These are phyloP conservation scores for Cladosporium oxysporum DNA, from an alignment of 2,329 filamentous ascomycete species.

Conservation along the genomic window DNA sequence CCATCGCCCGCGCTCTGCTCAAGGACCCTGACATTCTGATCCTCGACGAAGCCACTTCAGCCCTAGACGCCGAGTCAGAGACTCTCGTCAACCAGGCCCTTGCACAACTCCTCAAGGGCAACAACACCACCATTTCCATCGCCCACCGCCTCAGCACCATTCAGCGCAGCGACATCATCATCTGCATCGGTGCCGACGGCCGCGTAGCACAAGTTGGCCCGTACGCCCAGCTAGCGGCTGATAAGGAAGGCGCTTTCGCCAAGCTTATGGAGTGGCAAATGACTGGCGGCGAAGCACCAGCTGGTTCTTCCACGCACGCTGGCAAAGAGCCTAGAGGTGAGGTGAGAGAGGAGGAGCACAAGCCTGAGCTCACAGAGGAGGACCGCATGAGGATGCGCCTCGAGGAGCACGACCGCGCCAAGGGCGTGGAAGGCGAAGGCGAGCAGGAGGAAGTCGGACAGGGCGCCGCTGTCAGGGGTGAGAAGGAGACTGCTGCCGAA, in stretches of 20 bases:
- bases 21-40: constrained; percentile 97
- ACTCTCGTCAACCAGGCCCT: constrained; percentile 93
- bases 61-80: constrained; percentile 93
- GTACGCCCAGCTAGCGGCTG: constrained; percentile 72
- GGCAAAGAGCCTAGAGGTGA: constrained; percentile 35
- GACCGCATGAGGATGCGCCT: constrained; percentile 53
- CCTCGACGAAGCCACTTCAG: constrained; percentile 91
- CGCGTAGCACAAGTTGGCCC: constrained; percentile 88
- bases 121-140: constrained; percentile 96
- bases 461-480: constrained; percentile 31
- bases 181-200: constrained; percentile 84
- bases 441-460: constrained; percentile 37
- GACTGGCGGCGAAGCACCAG: constrained; percentile 69
- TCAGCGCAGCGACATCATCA: constrained; percentile 91
- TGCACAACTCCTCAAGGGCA: constrained; percentile 74
- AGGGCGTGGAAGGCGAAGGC: constrained; percentile 34
- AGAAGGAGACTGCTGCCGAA: constrained; percentile 33
- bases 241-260: constrained; percentile 80
- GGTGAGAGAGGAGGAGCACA: constrained; percentile 35
- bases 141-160: constrained; percentile 95
- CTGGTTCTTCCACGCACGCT: constrained; percentile 14
- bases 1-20: constrained; percentile 89
- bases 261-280: constrained; percentile 99
- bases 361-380: constrained; percentile 43
- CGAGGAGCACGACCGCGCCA: constrained; percentile 33